Base-by-base conservation (phyloP, 202 grass and related monocot genomes). In the Digitaria exilis region DNA sequence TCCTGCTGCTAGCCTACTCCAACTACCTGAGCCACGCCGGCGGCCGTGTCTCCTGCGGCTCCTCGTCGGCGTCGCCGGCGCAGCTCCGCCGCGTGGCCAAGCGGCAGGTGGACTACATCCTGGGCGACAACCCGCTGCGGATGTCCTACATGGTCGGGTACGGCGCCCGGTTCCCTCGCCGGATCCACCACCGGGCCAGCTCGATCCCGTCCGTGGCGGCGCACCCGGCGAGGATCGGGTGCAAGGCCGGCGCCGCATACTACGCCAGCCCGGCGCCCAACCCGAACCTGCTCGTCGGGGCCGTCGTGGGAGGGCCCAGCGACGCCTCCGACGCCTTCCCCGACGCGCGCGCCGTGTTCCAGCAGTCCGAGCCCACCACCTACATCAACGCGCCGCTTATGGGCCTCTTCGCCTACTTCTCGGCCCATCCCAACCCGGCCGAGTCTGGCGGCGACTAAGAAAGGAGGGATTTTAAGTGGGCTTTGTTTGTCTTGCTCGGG, bases 111-210 rank as follows among this genome's bases (percentile, higher is more conserved):
- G 85, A 83, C 57, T 73, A 79, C 77, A 79, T 84, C 54, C 81
- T 87, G 43, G 95, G 95, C 21, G 92, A 94, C 80, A 97, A 97
- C 89, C 95, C 95, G 54, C 82, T 93, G 58, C 88, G 90, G n/a
- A 92, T 97, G 95, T 94, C 95, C 4, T 97, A 97, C 87, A 97
- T 97, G 95, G 95, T 97, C 0, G 95, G 92, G 2, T 94, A 97
- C 75, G 92, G 95, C 2, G 54, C 65, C 9, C 88, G 55, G 64
- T 94, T 92, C 67, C 95, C 95, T 31, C 87, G 84, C 39, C 76
- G 92, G 86, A 94, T 97, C 86, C 95, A 97, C 90, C 95, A 94
- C 78, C 85, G 95, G 64, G 95, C 73, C 52, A 94, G 95, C 88
- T 97, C 95, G 24, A 70, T 97, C 25, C 95, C 95, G 17, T 97